Conservation (phyloP, 495 filamentous ascomycete genomes). For the Polyplosphaeria fusca region DNA sequence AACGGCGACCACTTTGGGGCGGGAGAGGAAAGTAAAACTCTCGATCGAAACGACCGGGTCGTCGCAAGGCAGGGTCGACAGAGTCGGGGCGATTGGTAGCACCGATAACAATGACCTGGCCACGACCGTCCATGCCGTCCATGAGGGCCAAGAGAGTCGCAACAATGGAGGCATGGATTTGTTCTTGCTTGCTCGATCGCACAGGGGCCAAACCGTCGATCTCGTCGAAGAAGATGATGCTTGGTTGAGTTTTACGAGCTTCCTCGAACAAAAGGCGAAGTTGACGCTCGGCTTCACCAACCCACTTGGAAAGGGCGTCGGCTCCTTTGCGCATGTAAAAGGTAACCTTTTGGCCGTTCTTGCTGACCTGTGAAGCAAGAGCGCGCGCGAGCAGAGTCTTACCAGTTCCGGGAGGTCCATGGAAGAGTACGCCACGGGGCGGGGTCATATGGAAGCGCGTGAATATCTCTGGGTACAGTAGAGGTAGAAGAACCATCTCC, state of each 20-base stretch:
- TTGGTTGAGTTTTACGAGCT: conserved; percentile 88
- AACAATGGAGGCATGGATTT: conserved; percentile 97
- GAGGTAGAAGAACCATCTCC: conserved; percentile 92
- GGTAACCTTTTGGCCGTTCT: conserved; percentile 84
- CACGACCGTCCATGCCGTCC: conserved; percentile 98
- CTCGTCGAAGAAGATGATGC: conserved; percentile 99
- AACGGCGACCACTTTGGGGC: conserved; percentile 68
- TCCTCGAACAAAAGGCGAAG: conserved; percentile 92
- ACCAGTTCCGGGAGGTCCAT: conserved; percentile 94
- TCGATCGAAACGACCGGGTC: conserved; percentile 91
- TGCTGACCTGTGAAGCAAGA: conserved; percentile 75
- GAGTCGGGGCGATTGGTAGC: conserved; percentile 97
- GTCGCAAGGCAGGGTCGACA: conserved; percentile 89
- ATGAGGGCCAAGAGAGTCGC: conserved; percentile 92
- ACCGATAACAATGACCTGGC: conserved; percentile 96
- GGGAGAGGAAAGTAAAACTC: conserved; percentile 98
- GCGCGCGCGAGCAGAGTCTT: conserved; percentile 93
- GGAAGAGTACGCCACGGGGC: conserved; percentile 90
- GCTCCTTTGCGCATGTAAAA: conserved; percentile 99
- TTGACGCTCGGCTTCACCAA: conserved; percentile 95
- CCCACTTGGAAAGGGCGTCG: conserved; percentile 97
- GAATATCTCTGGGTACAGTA: conserved; percentile 96
- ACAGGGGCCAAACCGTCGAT: conserved; percentile 95
- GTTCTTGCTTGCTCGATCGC: conserved; percentile 93
- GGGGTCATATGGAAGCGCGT: conserved; percentile 85